A percentile compares a stretch with the other conserved stretches of the same genome.
These are phyloP conservation scores for Linnemannia exigua DNA, from an alignment of 192 early-diverging fungal species.

Conservation along the genomic window DNA sequence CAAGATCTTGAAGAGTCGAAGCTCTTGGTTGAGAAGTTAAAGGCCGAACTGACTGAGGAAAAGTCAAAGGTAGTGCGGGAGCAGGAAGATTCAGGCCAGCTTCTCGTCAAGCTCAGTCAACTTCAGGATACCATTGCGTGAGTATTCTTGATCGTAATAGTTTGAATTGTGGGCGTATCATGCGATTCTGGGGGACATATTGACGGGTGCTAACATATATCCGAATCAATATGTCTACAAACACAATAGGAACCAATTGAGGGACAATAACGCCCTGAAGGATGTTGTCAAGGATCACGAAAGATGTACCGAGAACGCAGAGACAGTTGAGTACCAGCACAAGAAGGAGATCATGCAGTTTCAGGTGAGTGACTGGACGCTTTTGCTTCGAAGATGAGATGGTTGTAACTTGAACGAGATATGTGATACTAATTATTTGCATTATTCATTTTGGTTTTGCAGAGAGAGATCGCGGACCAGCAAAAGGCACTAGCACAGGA, in stretches of 20 bases:
- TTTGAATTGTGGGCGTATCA: neutral
- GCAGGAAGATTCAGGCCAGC: constrained; percentile 49
- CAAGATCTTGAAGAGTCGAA: constrained; percentile 46
- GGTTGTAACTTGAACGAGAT: neutral
- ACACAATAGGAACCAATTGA: constrained; percentile 30
- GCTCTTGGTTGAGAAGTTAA: constrained; percentile 6
- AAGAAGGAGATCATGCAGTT: constrained; percentile 23
- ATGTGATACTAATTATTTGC: neutral
- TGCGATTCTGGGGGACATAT: neutral
- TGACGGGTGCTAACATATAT: neutral
- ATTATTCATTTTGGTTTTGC: neutral
- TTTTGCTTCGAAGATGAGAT: neutral
- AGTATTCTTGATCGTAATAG: neutral
- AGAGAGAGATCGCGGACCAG: constrained; percentile 22
- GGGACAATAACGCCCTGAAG: constrained; percentile 34
- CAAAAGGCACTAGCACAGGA: constrained; percentile 26
- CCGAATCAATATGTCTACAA: neutral
- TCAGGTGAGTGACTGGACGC: constrained; percentile 3
- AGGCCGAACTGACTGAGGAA: constrained; percentile 19
- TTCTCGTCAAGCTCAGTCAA: constrained; percentile 46
- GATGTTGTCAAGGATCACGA: constrained; percentile 43
- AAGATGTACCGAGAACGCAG: constrained; percentile 35
- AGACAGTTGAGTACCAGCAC: constrained; percentile 28
- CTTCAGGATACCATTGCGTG: constrained; percentile 54
- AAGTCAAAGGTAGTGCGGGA: constrained; percentile 39